Percentiles rank a stretch among this genome's conserved stretches.
Evolutionary conservation across 208 protist species (phyloP).

Genomic region (Crithidia sp.): DNA sequence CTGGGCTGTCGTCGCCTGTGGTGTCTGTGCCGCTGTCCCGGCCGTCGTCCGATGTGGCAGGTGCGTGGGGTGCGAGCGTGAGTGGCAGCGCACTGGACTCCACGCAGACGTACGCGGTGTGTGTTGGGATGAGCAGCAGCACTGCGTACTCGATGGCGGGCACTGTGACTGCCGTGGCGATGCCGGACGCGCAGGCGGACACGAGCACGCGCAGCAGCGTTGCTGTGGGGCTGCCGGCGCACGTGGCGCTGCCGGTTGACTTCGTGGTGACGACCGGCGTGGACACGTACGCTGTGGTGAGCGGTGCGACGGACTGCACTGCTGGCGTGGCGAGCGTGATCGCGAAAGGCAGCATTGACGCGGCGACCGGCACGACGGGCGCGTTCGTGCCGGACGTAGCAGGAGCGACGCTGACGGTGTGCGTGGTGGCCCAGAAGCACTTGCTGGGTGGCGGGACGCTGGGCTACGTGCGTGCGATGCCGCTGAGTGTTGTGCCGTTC

Average conservation of each 20-base stretch:
- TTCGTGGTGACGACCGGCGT: not conserved
- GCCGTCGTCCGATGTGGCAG: no score
- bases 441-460: no score
- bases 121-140: not conserved
- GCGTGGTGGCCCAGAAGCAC: conserved; percentile 24
- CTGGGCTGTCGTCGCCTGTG: not conserved
- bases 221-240: not conserved
- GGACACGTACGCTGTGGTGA: not conserved
- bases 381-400: conserved; percentile 29
- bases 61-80: no score
- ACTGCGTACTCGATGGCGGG: not conserved
- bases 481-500: no score
- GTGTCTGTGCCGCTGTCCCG: not conserved
- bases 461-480: no score
- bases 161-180: not conserved
- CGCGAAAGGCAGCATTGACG: conserved; percentile 37
- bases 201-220: not conserved
- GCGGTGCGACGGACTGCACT: conserved; percentile 15
- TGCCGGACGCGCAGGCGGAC: not conserved
- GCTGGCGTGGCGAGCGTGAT: conserved; percentile 31
- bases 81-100: no score
- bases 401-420: not conserved
- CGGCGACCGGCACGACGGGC: conserved; percentile 12
- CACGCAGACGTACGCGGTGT: not conserved
- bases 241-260: not conserved